Conservation (phyloP, 2,329 filamentous ascomycete species). For the Calonectria ilicicola region DNA sequence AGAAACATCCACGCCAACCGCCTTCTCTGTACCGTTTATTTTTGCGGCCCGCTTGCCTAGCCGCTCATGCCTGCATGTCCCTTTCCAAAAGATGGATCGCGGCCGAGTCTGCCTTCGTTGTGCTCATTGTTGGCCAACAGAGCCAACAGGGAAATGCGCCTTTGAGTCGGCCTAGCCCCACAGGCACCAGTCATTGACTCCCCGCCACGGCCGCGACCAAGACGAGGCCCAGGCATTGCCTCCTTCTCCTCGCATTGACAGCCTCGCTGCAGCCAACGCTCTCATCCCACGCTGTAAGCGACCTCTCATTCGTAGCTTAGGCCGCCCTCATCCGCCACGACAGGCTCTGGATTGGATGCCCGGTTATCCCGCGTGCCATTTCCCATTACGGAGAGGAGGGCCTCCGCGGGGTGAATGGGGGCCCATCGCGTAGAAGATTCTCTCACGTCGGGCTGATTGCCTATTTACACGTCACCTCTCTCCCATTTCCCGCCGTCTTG, state of each 20-base stretch:
- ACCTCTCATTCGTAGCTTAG: slow-evolving; percentile 10
- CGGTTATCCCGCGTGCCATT: background rate
- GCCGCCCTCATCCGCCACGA: background rate
- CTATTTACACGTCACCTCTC: background rate
- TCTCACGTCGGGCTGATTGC: background rate
- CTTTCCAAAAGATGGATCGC: background rate
- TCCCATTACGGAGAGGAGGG: background rate
- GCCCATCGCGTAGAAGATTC: background rate
- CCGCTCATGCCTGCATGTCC: background rate
- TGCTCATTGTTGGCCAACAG: background rate
- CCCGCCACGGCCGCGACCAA: background rate
- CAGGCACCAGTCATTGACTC: background rate
- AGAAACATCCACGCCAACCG: no score
- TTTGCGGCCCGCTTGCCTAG: background rate
- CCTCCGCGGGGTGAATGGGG: background rate
- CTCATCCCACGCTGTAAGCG: background rate
- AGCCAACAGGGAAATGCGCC: background rate
- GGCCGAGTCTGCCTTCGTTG: no score
- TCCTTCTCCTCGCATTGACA: background rate
- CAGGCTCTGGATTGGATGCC: background rate
- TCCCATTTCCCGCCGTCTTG: background rate
- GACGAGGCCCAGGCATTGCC: background rate
- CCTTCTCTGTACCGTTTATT: background rate
- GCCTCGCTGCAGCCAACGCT: background rate
- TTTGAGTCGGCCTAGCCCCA: background rate